A percentile compares a stretch with the other conserved stretches of the same genome.
phyloP scores from a whole-genome alignment of 2,329 filamentous ascomycete genomes.

The Balansia obtecta region DNA sequence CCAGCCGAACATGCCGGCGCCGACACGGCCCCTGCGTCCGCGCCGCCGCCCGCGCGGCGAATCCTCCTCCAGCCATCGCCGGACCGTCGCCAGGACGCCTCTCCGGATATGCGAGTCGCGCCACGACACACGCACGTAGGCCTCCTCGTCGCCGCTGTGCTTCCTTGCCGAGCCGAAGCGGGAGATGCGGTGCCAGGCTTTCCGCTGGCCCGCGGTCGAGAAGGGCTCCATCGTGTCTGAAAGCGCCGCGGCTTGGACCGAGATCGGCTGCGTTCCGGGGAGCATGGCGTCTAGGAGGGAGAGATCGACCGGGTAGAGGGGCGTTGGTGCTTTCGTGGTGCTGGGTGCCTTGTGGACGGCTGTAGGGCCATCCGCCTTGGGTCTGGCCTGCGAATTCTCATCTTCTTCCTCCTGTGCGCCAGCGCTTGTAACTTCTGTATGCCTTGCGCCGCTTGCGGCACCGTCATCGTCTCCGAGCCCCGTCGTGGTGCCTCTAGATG shows the following conservation, averaged over 20 bases:
- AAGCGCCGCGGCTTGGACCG: slow-evolving; percentile 22
- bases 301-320: slow-evolving; percentile 20
- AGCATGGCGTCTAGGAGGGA: slow-evolving; percentile 22
- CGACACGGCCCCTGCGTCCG: slow-evolving; percentile 27
- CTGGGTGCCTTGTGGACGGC: not conserved
- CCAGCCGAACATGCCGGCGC: slow-evolving; percentile 48
- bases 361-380: not conserved
- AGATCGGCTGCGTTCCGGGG: slow-evolving; percentile 12
- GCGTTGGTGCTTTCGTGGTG: not conserved
- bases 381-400: not conserved
- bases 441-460: too few species aligned
- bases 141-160: slow-evolving; percentile 46
- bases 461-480: not conserved
- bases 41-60: slow-evolving; percentile 43
- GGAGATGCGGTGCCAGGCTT: slow-evolving; percentile 53
- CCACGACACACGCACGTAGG: slow-evolving; percentile 49
- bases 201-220: slow-evolving; percentile 42
- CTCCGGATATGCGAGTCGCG: slow-evolving; percentile 37
- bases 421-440: too few species aligned
- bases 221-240: slow-evolving; percentile 42
- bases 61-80: slow-evolving; percentile 55
- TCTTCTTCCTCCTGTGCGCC: not conserved
- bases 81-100: slow-evolving; percentile 45
- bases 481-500: not conserved
- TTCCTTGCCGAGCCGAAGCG: slow-evolving; percentile 45